Evolutionary conservation across 805 yeast species (phyloP).

Genomic region (Metschnikowia matae): DNA sequence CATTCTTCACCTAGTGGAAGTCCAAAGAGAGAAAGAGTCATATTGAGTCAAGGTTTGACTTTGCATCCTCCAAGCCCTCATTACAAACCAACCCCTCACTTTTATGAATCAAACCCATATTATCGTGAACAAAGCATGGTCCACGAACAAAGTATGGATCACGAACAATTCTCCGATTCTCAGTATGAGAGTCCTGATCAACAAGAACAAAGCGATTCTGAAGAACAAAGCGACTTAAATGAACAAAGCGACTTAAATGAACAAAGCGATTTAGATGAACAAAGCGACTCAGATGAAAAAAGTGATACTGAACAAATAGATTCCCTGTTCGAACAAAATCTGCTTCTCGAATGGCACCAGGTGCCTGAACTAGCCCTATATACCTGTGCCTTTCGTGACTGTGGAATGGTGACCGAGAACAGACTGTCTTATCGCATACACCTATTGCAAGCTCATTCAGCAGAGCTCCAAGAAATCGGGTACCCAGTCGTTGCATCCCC

Average conservation of each 20-base stretch:
- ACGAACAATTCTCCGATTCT: no score
- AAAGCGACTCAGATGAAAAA: background rate
- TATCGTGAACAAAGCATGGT: no score
- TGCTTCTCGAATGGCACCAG: conserved; percentile 7
- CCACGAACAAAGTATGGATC: no score
- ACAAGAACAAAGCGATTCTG: background rate
- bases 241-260: background rate
- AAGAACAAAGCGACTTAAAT: background rate
- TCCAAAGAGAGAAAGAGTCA: background rate
- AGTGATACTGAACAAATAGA: background rate
- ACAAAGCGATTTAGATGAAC: background rate
- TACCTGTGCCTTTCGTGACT: conserved; percentile 14
- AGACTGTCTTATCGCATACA: conserved; percentile 12
- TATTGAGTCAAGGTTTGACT: background rate
- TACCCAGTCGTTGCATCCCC: conserved; percentile 11
- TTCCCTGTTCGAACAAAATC: conserved; percentile 9
- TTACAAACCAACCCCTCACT: no score
- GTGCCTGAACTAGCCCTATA: conserved; percentile 2
- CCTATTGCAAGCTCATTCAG: conserved; percentile 9
- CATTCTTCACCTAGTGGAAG: background rate
- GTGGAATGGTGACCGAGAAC: conserved; percentile 7
- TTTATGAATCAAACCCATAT: no score
- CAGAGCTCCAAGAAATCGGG: conserved; percentile 14
- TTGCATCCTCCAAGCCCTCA: background rate
- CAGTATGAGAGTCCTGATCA: no score